Evolutionary conservation across 768 basidiomycete genomes (phyloP).

Genomic region (Amanita subjunquillea): DNA sequence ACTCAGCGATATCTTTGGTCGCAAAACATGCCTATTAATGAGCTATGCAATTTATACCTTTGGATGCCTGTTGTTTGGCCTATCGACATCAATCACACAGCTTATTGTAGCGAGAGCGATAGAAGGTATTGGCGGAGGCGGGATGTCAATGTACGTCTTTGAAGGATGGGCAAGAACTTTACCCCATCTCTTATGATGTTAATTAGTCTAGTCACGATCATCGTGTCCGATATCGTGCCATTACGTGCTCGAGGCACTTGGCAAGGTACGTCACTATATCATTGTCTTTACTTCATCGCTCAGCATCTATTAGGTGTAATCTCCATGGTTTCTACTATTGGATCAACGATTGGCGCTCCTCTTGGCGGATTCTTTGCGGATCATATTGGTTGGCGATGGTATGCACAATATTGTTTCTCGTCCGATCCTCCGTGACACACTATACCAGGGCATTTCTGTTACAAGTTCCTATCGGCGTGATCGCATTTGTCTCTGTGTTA

Average conservation of each 20-base stretch:
- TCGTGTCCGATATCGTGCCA: slow-evolving; percentile 57
- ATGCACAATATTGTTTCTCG: background rate
- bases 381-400: slow-evolving; percentile 62
- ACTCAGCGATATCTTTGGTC: slow-evolving; percentile 55
- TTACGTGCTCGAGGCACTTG: slow-evolving; percentile 54
- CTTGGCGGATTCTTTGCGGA: slow-evolving; percentile 55
- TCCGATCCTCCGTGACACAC: background rate
- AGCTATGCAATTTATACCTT: slow-evolving; percentile 44
- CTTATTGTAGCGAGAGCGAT: slow-evolving; percentile 43
- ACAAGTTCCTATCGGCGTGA: slow-evolving; percentile 47
- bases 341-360: slow-evolving; percentile 51
- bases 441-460: slow-evolving; percentile 41
- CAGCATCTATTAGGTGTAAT: slow-evolving; percentile 29
- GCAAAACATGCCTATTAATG: slow-evolving; percentile 46
- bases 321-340: slow-evolving; percentile 49
- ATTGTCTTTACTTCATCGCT: background rate
- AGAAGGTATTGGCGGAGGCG: slow-evolving; percentile 51
- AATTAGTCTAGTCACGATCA: slow-evolving; percentile 46
- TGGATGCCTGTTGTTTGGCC: slow-evolving; percentile 43
- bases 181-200: background rate
- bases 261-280: slow-evolving; percentile 36
- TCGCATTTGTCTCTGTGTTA: slow-evolving; percentile 43
- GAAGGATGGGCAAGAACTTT: too few species aligned
- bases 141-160: slow-evolving; percentile 46
- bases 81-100: slow-evolving; percentile 43